Evolutionary conservation across 2,329 filamentous ascomycete genomes (phyloP).

Genomic region (Monosporascus sp.): DNA sequence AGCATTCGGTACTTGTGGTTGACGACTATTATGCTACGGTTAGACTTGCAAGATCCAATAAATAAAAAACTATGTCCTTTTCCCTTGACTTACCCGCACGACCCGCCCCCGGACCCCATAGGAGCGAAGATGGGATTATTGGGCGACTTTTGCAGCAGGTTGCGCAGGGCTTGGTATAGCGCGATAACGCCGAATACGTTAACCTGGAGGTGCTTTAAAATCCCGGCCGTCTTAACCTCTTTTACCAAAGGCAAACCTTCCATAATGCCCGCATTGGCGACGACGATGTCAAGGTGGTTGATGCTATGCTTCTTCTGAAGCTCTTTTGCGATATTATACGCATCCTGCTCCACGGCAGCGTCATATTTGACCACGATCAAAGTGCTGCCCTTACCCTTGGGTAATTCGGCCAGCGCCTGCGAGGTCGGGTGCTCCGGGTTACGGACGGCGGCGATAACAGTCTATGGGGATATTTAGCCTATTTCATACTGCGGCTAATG

Average conservation of each 20-base stretch:
- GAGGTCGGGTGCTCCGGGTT: constrained; percentile 22
- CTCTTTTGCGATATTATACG: constrained; percentile 26
- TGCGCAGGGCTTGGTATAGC: constrained; percentile 39
- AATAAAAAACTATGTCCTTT: background rate
- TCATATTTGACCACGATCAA: constrained; percentile 41
- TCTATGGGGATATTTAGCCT: constrained; percentile 15
- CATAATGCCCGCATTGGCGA: constrained; percentile 46
- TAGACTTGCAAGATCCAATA: background rate
- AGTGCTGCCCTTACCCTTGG: constrained; percentile 27
- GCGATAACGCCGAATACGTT: constrained; percentile 38
- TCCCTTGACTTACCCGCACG: constrained; percentile 1
- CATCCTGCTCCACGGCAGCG: constrained; percentile 26
- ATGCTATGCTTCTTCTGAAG: constrained; percentile 30
- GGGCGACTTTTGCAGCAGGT: constrained; percentile 30
- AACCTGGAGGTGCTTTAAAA: constrained; percentile 33
- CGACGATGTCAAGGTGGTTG: constrained; percentile 41
- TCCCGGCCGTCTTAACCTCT: constrained; percentile 29
- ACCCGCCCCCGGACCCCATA: constrained; percentile 29
- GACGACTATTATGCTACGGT: constrained; percentile 7
- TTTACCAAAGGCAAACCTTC: constrained; percentile 25
- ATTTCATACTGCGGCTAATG: too few species aligned
- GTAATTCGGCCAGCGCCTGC: constrained; percentile 28
- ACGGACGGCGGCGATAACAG: constrained; percentile 36
- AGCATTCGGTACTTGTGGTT: constrained; percentile 23
- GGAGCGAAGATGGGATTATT: constrained; percentile 31